phyloP scores from a whole-genome alignment of 805 yeast genomes.

The Ogataea saltuana region DNA sequence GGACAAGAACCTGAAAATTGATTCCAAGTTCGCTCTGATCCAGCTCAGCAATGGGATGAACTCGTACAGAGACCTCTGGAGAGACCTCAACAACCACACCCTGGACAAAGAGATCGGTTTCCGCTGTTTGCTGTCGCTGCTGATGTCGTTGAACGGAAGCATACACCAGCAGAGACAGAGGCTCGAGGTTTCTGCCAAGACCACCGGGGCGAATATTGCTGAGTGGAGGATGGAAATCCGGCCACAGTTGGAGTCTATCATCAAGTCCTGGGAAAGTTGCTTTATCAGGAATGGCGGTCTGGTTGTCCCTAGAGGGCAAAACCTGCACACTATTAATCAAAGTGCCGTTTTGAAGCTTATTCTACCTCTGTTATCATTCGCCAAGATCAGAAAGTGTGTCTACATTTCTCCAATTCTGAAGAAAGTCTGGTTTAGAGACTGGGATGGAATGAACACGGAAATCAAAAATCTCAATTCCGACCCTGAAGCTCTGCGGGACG shows the following conservation, averaged over 20 bases:
- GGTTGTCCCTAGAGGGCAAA: constrained; percentile 52
- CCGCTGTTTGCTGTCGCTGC: constrained; percentile 53
- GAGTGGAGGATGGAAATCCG: constrained; percentile 67
- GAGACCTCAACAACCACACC: constrained; percentile 45
- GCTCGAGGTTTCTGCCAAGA: constrained; percentile 29
- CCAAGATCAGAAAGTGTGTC: constrained; percentile 65
- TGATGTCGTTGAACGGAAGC: constrained; percentile 67
- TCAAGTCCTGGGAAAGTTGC: constrained; percentile 68
- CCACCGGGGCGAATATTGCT: constrained; percentile 48
- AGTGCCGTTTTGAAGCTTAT: constrained; percentile 62
- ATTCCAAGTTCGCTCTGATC: constrained; percentile 55
- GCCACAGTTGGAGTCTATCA: constrained; percentile 56
- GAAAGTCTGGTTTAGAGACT: constrained; percentile 63
- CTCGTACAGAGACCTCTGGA: constrained; percentile 52
- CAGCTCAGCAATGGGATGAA: constrained; percentile 57
- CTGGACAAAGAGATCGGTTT: constrained; percentile 44
- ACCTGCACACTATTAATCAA: constrained; percentile 48
- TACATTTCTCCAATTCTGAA: constrained; percentile 61
- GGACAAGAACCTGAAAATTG: constrained; percentile 42
- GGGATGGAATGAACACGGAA: constrained; percentile 62
- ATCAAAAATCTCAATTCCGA: constrained; percentile 50
- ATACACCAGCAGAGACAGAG: constrained; percentile 53
- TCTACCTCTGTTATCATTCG: constrained; percentile 64
- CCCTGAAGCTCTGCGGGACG: constrained; percentile 65
- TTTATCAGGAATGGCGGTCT: constrained; percentile 66